phyloP scores from a whole-genome alignment of 2,329 filamentous ascomycete genomes.

The Botrytis deweyae region DNA sequence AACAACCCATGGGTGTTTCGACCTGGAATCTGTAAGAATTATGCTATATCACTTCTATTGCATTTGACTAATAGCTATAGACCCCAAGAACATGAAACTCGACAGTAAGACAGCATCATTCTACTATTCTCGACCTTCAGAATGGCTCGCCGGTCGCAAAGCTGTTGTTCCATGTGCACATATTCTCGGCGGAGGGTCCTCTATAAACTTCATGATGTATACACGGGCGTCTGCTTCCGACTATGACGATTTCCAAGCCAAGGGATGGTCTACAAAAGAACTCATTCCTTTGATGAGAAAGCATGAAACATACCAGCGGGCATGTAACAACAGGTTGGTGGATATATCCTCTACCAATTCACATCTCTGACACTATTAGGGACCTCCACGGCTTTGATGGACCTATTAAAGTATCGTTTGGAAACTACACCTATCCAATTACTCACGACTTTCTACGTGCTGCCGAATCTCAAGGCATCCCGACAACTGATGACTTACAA shows the following conservation, averaged over 20 bases:
- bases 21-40: slow-evolving; percentile 51
- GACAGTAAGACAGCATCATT: slow-evolving; percentile 62
- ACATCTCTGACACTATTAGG: slow-evolving; percentile 38
- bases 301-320: slow-evolving; percentile 54
- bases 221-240: slow-evolving; percentile 47
- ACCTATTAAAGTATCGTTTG: slow-evolving; percentile 67
- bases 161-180: slow-evolving; percentile 46
- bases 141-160: slow-evolving; percentile 61
- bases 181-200: slow-evolving; percentile 62
- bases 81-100: slow-evolving; percentile 39
- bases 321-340: slow-evolving; percentile 56
- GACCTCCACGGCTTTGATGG: slow-evolving; percentile 75
- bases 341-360: background rate
- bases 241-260: slow-evolving; percentile 54
- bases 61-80: slow-evolving; percentile 28
- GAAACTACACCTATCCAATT: slow-evolving; percentile 65
- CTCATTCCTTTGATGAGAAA: slow-evolving; percentile 56
- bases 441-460: slow-evolving; percentile 78
- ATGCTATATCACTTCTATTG: slow-evolving; percentile 44
- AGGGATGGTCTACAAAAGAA: slow-evolving; percentile 53
- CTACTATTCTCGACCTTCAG: slow-evolving; percentile 61
- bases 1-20: slow-evolving; percentile 51
- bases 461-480: slow-evolving; percentile 71
- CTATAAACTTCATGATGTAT: slow-evolving; percentile 60
- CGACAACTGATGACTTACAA: slow-evolving; percentile 72